Conservation (phyloP, 495 filamentous ascomycete species). For the Oidiodendron maius region DNA sequence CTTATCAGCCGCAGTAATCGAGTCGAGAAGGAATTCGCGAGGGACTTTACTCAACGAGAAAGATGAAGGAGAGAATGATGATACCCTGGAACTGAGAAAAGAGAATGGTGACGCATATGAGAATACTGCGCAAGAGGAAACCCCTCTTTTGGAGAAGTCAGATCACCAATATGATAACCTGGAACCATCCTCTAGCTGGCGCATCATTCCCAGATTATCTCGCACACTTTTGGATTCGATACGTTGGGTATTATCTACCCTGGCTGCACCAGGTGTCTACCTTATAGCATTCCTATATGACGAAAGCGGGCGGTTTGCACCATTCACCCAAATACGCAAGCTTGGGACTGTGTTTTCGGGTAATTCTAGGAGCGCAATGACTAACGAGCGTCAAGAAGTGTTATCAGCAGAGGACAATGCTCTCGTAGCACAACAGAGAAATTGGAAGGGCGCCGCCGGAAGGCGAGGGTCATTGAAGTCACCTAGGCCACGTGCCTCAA, state of each 20-base stretch:
- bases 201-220: constrained; percentile 49
- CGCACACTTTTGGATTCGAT: constrained; percentile 56
- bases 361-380: constrained; percentile 27
- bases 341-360: constrained; percentile 29
- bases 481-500: constrained; percentile 35
- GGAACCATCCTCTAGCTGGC: constrained; percentile 35
- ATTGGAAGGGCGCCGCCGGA: constrained; percentile 1
- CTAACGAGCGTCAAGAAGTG: constrained; percentile 31
- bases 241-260: constrained; percentile 67
- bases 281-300: constrained; percentile 75
- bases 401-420: constrained; percentile 23
- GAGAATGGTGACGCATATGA: constrained; percentile 26
- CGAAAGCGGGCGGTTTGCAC: constrained; percentile 72
- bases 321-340: constrained; percentile 53
- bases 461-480: constrained; percentile 10
- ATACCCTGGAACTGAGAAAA: constrained; percentile 34
- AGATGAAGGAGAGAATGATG: constrained; percentile 30
- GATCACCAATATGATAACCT: constrained; percentile 30
- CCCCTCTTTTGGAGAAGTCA: constrained; percentile 48
- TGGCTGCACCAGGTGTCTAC: constrained; percentile 75
- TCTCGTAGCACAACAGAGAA: neutral
- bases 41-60: constrained; percentile 42
- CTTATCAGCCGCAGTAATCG: constrained; percentile 29
- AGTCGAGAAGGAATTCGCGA: constrained; percentile 29
- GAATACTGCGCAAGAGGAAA: constrained; percentile 54